These are phyloP conservation scores for Monosporozyma siamensis DNA, from an alignment of 805 yeast genomes.

Conservation along the genomic window DNA sequence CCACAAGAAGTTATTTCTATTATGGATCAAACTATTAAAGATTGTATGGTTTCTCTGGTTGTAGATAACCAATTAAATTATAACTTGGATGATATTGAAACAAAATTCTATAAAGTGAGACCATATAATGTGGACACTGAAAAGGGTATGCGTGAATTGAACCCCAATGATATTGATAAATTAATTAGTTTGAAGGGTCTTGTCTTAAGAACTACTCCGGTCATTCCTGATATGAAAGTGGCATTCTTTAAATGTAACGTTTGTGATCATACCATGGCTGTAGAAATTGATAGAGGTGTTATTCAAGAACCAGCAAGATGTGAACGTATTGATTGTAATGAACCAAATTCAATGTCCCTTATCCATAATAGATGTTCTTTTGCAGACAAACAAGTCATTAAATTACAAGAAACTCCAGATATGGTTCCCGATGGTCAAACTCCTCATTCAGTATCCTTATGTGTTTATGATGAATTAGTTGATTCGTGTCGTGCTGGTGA, in stretches of 20 bases:
- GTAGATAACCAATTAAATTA: slow-evolving; percentile 46
- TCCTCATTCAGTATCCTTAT: slow-evolving; percentile 88
- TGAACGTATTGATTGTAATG: slow-evolving; percentile 81
- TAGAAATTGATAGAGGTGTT: slow-evolving; percentile 89
- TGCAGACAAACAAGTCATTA: slow-evolving; percentile 91
- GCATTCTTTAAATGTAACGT: slow-evolving; percentile 94
- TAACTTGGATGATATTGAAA: slow-evolving; percentile 58
- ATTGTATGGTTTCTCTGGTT: slow-evolving; percentile 69
- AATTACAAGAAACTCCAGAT: slow-evolving; percentile 93
- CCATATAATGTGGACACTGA: slow-evolving; percentile 72
- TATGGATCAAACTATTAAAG: slow-evolving; percentile 93
- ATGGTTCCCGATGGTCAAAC: slow-evolving; percentile 97
- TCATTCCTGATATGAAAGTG: slow-evolving; percentile 95
- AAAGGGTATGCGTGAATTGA: slow-evolving; percentile 82
- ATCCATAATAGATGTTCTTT: slow-evolving; percentile 88
- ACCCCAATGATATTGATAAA: slow-evolving; percentile 91
- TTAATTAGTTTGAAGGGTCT: slow-evolving; percentile 85
- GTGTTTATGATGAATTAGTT: slow-evolving; percentile 92
- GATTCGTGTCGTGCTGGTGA: slow-evolving; percentile 96
- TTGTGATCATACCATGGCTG: slow-evolving; percentile 85
- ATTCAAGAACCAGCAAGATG: slow-evolving; percentile 90
- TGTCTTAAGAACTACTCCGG: slow-evolving; percentile 77
- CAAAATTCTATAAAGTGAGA: slow-evolving; percentile 74
- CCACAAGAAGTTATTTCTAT: slow-evolving; percentile 97
- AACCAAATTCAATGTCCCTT: slow-evolving; percentile 76